These are phyloP conservation scores for Cystobasidium tubakii DNA, from an alignment of 768 basidiomycete species.

Conservation along the genomic window DNA sequence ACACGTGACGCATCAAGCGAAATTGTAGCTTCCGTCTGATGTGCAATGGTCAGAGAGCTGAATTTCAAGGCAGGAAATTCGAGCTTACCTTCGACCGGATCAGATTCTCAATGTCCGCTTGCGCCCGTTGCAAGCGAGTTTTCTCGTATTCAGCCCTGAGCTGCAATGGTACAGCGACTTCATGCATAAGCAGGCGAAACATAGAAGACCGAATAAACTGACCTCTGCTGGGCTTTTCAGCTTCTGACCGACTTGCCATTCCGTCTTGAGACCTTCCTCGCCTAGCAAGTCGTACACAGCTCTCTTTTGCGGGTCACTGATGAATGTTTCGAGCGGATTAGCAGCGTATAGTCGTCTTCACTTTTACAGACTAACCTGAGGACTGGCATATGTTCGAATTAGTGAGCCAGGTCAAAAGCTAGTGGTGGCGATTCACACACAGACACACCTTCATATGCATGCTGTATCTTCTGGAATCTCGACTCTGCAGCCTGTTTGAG, in stretches of 20 bases:
- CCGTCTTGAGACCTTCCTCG: constrained; percentile 51
- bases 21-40: constrained; percentile 22
- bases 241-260: constrained; percentile 50
- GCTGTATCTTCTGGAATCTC: constrained; percentile 18
- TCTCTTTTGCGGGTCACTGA: constrained; percentile 54
- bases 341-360: not conserved
- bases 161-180: not conserved
- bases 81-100: constrained; percentile 42
- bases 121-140: constrained; percentile 37
- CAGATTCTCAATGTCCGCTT: constrained; percentile 41
- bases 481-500: constrained; percentile 12
- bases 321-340: constrained; percentile 49
- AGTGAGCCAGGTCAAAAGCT: too few species aligned
- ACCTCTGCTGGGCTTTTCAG: constrained; percentile 49
- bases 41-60: too few species aligned
- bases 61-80: too few species aligned
- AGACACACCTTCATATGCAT: constrained; percentile 25
- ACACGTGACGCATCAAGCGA: constrained; percentile 18
- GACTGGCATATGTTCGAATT: not conserved
- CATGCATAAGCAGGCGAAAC: too few species aligned
- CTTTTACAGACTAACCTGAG: not conserved
- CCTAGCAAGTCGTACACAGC: constrained; percentile 73
- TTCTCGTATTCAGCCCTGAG: constrained; percentile 44
- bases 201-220: too few species aligned
- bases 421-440: not conserved